These are phyloP conservation scores for Eremochloa ophiuroides DNA, from an alignment of 176 grass and related monocot genomes.

Conservation along the genomic window DNA sequence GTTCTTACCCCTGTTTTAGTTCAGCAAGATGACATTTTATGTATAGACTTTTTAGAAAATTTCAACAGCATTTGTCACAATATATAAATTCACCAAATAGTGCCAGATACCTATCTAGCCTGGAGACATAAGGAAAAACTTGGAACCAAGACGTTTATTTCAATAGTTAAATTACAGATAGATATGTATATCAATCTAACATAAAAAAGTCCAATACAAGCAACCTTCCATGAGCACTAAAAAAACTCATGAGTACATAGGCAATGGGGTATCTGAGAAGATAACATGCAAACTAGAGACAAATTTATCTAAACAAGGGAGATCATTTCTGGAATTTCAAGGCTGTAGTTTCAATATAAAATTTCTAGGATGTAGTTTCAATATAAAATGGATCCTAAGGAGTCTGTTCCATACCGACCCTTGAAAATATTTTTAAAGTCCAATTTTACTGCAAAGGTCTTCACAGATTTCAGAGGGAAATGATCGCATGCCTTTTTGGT, in stretches of 20 bases:
- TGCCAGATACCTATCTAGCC: slow-evolving; percentile 93
- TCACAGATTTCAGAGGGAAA: background rate
- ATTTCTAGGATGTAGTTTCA: background rate
- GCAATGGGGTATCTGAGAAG: no score
- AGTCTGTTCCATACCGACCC: background rate
- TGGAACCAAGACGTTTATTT: background rate
- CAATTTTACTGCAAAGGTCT: background rate
- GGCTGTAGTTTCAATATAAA: background rate
- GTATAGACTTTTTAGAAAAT: no score
- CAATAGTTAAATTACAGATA: background rate
- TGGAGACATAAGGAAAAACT: slow-evolving; percentile 39
- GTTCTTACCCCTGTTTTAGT: no score
- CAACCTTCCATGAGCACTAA: no score
- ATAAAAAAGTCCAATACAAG: no score
- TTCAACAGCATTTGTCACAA: no score
- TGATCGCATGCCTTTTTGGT: background rate
- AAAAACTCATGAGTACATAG: no score
- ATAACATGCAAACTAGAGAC: no score
- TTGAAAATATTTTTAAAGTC: background rate
- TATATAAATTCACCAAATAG: slow-evolving; percentile 84
- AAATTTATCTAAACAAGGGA: background rate
- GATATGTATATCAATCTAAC: background rate
- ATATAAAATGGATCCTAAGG: background rate
- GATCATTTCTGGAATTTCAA: background rate
- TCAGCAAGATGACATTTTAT: no score